Conservation (phyloP, 2,329 filamentous ascomycete species). For the Neofusicoccum umdonicola region DNA sequence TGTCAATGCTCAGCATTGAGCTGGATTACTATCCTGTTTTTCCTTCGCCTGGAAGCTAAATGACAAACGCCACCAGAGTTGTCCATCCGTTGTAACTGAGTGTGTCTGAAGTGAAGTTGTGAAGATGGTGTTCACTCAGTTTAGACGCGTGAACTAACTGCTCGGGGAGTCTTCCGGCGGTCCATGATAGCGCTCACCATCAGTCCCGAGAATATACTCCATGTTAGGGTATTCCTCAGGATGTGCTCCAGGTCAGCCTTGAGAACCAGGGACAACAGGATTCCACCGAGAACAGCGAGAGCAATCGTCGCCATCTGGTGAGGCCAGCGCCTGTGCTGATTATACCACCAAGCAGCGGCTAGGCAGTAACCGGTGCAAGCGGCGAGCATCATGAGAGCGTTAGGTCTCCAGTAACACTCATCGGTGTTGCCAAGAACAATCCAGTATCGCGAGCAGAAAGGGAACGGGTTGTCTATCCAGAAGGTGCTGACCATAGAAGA, state of each 20-base stretch:
- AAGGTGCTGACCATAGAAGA: constrained; percentile 2
- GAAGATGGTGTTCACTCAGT: background rate
- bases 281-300: background rate
- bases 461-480: background rate
- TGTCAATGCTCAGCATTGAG: background rate
- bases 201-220: background rate
- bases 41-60: background rate
- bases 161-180: background rate
- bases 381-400: background rate
- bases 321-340: background rate
- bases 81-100: background rate
- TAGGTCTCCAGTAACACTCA: background rate
- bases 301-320: background rate
- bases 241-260: constrained; percentile 1
- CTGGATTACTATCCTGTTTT: background rate
- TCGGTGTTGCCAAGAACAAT: background rate
- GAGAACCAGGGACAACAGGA: background rate
- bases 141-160: background rate
- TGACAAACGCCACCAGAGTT: background rate
- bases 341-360: constrained; percentile 1
- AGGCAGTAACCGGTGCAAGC: background rate
- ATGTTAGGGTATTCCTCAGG: background rate
- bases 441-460: background rate
- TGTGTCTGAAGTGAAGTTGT: background rate
- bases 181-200: background rate